Conservation (phyloP, 1,139 yeast genomes). For the Blastobotrys malaysiensis region DNA sequence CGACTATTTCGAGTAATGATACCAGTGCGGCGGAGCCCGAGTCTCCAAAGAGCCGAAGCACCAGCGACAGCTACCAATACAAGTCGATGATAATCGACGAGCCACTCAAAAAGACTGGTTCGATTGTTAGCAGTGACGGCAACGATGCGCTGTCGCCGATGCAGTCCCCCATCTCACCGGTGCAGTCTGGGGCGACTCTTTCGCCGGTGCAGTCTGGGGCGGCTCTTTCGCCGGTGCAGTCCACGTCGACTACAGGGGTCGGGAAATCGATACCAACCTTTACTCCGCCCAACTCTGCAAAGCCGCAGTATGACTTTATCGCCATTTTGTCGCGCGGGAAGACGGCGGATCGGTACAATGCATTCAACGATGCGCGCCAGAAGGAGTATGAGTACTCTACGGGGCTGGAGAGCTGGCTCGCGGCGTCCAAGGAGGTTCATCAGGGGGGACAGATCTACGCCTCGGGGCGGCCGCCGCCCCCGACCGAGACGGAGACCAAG, state of each 20-base stretch:
- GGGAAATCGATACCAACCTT: neutral
- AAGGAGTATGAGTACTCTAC: constrained; percentile 32
- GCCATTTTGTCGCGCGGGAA: constrained; percentile 28
- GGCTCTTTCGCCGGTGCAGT: neutral
- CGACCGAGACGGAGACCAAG: constrained; percentile 20
- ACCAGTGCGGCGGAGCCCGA: neutral
- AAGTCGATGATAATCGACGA: neutral
- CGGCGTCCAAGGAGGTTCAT: constrained; percentile 15
- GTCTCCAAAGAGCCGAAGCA: neutral
- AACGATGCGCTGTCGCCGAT: neutral
- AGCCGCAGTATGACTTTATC: constrained; percentile 33
- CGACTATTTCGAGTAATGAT: neutral
- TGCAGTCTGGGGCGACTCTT: neutral
- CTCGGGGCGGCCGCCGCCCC: constrained; percentile 30
- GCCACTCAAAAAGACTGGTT: neutral
- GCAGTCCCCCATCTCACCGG: neutral
- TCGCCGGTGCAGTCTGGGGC: neutral
- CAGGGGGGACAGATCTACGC: constrained; percentile 20
- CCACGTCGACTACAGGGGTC: neutral
- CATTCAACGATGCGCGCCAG: constrained; percentile 27
- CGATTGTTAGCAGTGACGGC: constrained; percentile 1
- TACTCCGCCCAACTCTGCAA: constrained; percentile 15
- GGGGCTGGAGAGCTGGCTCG: constrained; percentile 34
- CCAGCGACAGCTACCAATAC: neutral
- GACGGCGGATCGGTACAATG: constrained; percentile 25